Percentiles rank a stretch among this genome's conserved stretches.
These are phyloP conservation scores for Mollisiaceae sp. DNA, from an alignment of 2,329 filamentous ascomycete species.

Conservation along the genomic window DNA sequence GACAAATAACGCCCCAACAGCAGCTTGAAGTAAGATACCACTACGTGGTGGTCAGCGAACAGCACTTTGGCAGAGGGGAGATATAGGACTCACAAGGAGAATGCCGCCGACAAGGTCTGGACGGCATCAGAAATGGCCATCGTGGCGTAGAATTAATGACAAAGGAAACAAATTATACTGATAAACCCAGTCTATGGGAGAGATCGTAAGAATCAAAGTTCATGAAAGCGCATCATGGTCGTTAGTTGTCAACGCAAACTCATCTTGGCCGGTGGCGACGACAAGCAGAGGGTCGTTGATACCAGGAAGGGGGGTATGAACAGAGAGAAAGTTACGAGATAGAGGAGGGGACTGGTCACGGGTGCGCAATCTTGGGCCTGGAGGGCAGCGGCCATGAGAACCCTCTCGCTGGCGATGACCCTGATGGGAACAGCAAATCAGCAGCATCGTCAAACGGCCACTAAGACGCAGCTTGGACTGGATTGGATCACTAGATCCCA, in stretches of 20 bases:
- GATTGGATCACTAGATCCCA: constrained; percentile 19
- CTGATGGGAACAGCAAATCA: constrained; percentile 21
- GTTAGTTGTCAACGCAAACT: constrained; percentile 31
- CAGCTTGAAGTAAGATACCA: constrained; percentile 43
- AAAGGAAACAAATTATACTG: constrained; percentile 34
- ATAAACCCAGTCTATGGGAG: constrained; percentile 43
- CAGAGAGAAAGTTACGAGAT: constrained; percentile 14
- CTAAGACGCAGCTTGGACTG: constrained; percentile 22
- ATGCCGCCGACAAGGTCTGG: constrained; percentile 42
- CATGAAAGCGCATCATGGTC: constrained; percentile 35
- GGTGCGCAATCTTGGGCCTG: constrained; percentile 10
- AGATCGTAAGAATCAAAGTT: constrained; percentile 34
- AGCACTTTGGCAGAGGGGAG: constrained; percentile 2
- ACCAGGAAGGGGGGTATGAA: constrained; percentile 27
- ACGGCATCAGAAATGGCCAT: constrained; percentile 41
- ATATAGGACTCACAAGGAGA: constrained; percentile 41
- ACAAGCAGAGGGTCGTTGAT: constrained; percentile 25
- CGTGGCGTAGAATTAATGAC: constrained; percentile 25
- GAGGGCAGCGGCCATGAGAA: constrained; percentile 13
- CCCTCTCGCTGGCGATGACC: neutral
- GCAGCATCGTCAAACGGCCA: constrained; percentile 17
- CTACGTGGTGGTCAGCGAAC: constrained; percentile 33
- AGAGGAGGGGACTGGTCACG: constrained; percentile 16
- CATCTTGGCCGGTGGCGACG: constrained; percentile 26
- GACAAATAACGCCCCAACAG: constrained; percentile 39